Base-by-base conservation (phyloP, 805 yeast genomes). In the Wickerhamomyces chaumierensis region DNA sequence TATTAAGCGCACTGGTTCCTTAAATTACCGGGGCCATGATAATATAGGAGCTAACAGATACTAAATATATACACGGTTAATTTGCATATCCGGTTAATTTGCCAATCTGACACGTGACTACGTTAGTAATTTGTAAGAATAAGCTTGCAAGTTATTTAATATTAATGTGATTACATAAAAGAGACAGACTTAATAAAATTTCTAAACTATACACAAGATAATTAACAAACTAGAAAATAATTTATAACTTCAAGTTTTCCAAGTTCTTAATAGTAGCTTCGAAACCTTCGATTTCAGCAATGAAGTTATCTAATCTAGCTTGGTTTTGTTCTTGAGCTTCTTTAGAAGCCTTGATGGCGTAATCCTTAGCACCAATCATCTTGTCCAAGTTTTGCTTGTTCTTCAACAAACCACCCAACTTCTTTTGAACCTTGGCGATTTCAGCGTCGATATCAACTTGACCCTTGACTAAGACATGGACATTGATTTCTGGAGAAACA, bases 371-470 rank as follows among this genome's bases (percentile, higher is more conserved):
- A 42, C 59, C 57, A 48, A 85, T 75, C 36, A 79, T 71, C 64
- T 86, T 90, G 48, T 78, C 75, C 44, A 84, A 69, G 53, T 73
- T 71, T 45, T 68, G 70, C 54, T 74, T 71, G 45, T 74, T 63
- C 51, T 74, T 78, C 48, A 65, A 60, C 34, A 80, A 73, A 60
- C 80, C 81, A 43, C 61, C 71, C 52, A 88, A 69, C 67, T 83
- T 90, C 71, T 75, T 76, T 53, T 68, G 61, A 31, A 87, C 92
- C 71, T 90, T 92, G 49, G 68, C 56, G 52, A 92, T 83, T 66
- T 92, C 97, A 40, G 81, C 81, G 53, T 87, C 96, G 49, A 88
- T 73, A 60, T 90, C 96, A 49, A 92, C 78, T 57, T 82, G 88
- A 39, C 97, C 98, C 70, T 86, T 88, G 41, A 90, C 96, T 58